Evolutionary conservation across 1,284 basidiomycete genomes (phyloP).

Genomic region (Trametes versicolor): DNA sequence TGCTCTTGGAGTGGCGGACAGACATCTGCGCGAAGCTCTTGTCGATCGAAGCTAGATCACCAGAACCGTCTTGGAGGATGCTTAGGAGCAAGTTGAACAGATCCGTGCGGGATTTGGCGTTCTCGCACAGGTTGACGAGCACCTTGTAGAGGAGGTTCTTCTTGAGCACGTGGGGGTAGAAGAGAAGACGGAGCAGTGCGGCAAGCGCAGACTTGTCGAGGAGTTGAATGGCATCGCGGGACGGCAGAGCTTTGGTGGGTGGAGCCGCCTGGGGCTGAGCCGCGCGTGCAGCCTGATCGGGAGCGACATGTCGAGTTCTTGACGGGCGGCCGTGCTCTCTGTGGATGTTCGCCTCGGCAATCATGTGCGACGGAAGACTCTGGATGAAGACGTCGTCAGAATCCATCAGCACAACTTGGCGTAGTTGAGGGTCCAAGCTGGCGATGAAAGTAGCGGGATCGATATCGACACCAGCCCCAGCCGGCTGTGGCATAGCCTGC

Average conservation of each 20-base stretch:
- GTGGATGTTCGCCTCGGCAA: conserved; percentile 81
- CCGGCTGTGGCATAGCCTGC: conserved; percentile 49
- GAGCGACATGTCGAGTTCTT: conserved; percentile 42
- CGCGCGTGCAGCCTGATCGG: conserved; percentile 46
- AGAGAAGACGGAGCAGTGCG: conserved; percentile 91
- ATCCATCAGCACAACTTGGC: conserved; percentile 88
- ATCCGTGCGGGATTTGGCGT: conserved; percentile 90
- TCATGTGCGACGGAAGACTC: conserved; percentile 82
- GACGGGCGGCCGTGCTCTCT: conserved; percentile 53
- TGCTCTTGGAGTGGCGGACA: conserved; percentile 72
- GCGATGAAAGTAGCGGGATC: conserved; percentile 91
- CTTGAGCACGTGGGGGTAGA: conserved; percentile 94
- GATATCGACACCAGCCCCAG: conserved; percentile 72
- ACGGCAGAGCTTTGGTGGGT: conserved; percentile 59
- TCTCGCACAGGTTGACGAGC: conserved; percentile 96
- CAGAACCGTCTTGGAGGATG: conserved; percentile 95
- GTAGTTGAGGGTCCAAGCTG: conserved; percentile 84
- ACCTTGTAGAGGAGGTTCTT: conserved; percentile 91
- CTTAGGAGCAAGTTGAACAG: conserved; percentile 93
- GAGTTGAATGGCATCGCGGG: conserved; percentile 92
- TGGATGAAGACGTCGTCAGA: conserved; percentile 87
- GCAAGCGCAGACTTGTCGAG: conserved; percentile 93
- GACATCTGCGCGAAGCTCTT: conserved; percentile 95
- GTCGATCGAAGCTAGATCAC: conserved; percentile 92
- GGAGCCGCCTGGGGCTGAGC: conserved; percentile 45